These are phyloP conservation scores for Macrolepiota fuliginosa DNA, from an alignment of 768 basidiomycete genomes.

Conservation along the genomic window DNA sequence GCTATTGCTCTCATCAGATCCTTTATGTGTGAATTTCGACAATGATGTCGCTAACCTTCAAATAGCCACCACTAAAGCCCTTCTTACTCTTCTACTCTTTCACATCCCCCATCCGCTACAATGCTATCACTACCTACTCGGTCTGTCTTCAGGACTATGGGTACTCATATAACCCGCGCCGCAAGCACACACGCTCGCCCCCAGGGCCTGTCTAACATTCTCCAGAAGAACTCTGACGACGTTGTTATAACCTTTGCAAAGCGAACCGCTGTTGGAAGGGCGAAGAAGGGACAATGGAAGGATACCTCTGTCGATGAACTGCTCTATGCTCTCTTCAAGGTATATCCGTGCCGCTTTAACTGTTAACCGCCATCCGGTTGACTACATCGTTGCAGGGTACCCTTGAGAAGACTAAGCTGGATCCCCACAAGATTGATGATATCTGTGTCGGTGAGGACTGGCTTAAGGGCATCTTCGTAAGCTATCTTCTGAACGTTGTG, in stretches of 20 bases:
- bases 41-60: not conserved
- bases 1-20: not conserved
- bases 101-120: constrained; percentile 11
- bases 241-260: constrained; percentile 90
- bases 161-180: constrained; percentile 28
- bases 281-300: constrained; percentile 91
- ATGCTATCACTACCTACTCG: constrained; percentile 18
- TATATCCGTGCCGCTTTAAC: constrained; percentile 17
- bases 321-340: constrained; percentile 79
- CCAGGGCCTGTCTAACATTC: constrained; percentile 49
- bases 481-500: not conserved
- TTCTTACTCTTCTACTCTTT: not conserved
- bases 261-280: constrained; percentile 84
- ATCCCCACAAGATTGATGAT: constrained; percentile 74
- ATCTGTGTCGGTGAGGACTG: constrained; percentile 76
- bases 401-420: constrained; percentile 60
- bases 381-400: constrained; percentile 46
- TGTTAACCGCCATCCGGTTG: too few species aligned
- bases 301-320: constrained; percentile 87
- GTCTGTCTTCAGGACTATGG: not conserved
- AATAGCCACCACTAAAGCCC: not conserved
- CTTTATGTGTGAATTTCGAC: constrained; percentile 9
- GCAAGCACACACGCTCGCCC: constrained; percentile 36
- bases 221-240: constrained; percentile 76
- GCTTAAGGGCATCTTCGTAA: not conserved